A percentile compares a stretch with the other conserved stretches of the same genome.
Evolutionary conservation across 1,139 yeast genomes (phyloP).

Genomic region (Blastobotrys illinoisensis): DNA sequence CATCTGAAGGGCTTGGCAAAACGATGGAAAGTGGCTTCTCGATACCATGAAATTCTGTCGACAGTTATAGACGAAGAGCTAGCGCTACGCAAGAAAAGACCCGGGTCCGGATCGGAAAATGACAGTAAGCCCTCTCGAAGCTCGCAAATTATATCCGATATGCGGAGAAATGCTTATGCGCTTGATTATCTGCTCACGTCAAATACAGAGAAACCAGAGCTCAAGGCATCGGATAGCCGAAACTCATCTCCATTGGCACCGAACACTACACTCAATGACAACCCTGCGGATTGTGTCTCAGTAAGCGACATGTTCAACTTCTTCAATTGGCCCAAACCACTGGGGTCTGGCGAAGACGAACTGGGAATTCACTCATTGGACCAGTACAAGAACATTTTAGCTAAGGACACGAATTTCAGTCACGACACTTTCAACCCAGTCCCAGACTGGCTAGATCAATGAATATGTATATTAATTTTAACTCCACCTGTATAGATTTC

Average conservation of each 20-base stretch:
- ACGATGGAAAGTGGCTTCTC: slow-evolving; percentile 31
- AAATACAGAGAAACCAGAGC: slow-evolving; percentile 3
- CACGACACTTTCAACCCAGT: not conserved
- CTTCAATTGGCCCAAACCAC: slow-evolving; percentile 22
- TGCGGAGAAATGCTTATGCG: slow-evolving; percentile 24
- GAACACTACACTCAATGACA: not conserved
- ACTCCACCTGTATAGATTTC: not conserved
- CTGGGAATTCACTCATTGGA: slow-evolving; percentile 17
- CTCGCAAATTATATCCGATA: slow-evolving; percentile 20
- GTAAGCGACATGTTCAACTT: slow-evolving; percentile 17
- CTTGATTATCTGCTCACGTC: slow-evolving; percentile 19
- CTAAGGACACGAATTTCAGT: slow-evolving; percentile 9
- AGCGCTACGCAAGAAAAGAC: slow-evolving; percentile 22
- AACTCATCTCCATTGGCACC: not conserved
- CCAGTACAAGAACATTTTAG: slow-evolving; percentile 16
- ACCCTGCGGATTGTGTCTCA: not conserved
- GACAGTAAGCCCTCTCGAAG: slow-evolving; percentile 10
- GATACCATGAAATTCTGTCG: slow-evolving; percentile 30
- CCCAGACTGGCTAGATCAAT: slow-evolving; percentile 2
- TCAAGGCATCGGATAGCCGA: slow-evolving; percentile 1
- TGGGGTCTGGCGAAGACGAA: slow-evolving; percentile 5
- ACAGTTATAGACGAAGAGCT: slow-evolving; percentile 30
- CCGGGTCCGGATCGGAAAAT: slow-evolving; percentile 19
- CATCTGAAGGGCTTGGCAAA: slow-evolving; percentile 28
- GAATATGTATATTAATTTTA: not conserved